Percentiles rank a stretch among this genome's conserved stretches.
phyloP scores from a whole-genome alignment of 768 basidiomycete species.

The Suillus lakei region DNA sequence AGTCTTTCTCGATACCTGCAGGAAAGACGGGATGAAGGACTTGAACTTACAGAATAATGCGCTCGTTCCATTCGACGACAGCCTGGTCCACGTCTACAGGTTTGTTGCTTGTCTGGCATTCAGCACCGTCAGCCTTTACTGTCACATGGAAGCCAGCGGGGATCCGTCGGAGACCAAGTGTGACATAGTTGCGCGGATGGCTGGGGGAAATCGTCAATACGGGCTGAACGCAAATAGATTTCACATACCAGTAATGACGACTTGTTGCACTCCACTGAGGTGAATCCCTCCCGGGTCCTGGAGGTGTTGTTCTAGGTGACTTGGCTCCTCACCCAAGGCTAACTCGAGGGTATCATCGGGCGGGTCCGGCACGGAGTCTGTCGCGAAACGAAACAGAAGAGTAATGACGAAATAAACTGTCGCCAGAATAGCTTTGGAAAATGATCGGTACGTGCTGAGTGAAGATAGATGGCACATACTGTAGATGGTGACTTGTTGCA shows the following conservation, averaged over 20 bases:
- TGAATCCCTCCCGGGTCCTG: too few relatives aligned
- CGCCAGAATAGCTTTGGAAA: conserved; percentile 14
- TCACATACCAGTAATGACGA: too few relatives aligned
- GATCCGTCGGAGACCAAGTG: conserved; percentile 6
- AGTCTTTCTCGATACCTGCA: neutral
- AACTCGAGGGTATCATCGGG: neutral
- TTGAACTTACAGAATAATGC: neutral
- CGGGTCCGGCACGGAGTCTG: neutral
- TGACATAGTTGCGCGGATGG: conserved; percentile 11
- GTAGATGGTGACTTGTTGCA: neutral
- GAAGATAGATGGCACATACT: neutral
- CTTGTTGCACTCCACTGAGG: too few relatives aligned
- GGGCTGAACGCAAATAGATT: too few relatives aligned
- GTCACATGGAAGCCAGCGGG: conserved; percentile 17
- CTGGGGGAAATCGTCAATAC: neutral
- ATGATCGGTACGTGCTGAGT: neutral
- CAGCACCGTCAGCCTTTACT: neutral
- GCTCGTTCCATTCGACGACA: conserved; percentile 1
- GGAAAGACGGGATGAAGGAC: neutral
- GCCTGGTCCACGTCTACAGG: neutral
- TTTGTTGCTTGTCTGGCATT: neutral
- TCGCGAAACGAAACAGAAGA: neutral
- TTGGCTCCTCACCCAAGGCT: neutral
- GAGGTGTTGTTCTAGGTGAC: too few relatives aligned
- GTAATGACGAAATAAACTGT: conserved; percentile 5